Percentiles rank a stretch among this genome's conserved stretches.
Conservation (phyloP, 2,329 filamentous ascomycete genomes). For the Aureobasidium sp. region DNA sequence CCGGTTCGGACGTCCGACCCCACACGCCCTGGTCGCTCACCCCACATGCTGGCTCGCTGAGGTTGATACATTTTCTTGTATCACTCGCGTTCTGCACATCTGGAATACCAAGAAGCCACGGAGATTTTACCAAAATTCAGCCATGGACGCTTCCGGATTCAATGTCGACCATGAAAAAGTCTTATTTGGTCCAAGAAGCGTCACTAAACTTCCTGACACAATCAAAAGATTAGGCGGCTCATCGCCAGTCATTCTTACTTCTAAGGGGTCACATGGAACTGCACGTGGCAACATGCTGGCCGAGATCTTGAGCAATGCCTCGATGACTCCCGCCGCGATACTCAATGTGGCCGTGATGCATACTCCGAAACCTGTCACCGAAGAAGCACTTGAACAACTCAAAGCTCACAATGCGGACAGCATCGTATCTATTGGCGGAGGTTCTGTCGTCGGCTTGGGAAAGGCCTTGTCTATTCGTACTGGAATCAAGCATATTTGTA, state of each 20-base stretch:
- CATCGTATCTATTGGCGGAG: slow-evolving; percentile 53
- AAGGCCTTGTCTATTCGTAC: slow-evolving; percentile 30
- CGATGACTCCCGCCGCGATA: slow-evolving; percentile 33
- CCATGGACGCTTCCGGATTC: slow-evolving; percentile 51
- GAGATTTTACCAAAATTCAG: not conserved
- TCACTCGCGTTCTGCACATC: not conserved
- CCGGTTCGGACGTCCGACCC: not conserved
- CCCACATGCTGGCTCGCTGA: not conserved
- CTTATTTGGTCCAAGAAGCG: slow-evolving; percentile 50
- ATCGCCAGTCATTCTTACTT: slow-evolving; percentile 46
- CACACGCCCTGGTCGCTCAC: not conserved
- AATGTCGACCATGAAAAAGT: slow-evolving; percentile 47
- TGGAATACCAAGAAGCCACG: not conserved
- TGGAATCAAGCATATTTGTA: slow-evolving; percentile 29
- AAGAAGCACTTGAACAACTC: slow-evolving; percentile 47
- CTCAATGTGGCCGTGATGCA: slow-evolving; percentile 57
- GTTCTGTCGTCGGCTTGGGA: slow-evolving; percentile 54
- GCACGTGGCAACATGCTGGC: slow-evolving; percentile 33
- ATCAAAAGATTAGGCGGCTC: slow-evolving; percentile 41
- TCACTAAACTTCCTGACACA: slow-evolving; percentile 42
- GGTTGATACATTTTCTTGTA: not conserved
- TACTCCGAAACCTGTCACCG: slow-evolving; percentile 52
- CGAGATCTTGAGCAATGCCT: slow-evolving; percentile 26
- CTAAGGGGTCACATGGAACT: slow-evolving; percentile 37
- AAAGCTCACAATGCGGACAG: slow-evolving; percentile 43